phyloP scores from a whole-genome alignment of 1,139 yeast species.

The Tardiomyces depauwii region DNA sequence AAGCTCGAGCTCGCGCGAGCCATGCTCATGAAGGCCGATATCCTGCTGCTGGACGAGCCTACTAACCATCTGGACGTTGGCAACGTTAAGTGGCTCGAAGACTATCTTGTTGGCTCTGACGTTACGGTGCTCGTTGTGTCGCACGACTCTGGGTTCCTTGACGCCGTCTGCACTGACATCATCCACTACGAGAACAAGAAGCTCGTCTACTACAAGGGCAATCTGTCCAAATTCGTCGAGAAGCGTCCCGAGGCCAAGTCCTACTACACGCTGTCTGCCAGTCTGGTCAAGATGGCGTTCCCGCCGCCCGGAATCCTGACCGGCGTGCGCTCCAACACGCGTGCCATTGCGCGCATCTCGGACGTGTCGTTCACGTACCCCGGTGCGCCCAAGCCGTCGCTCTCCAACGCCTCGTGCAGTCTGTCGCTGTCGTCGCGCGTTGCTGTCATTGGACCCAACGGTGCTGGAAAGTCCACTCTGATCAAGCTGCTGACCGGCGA shows the following conservation, averaged over 20 bases:
- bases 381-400: conserved; percentile 76
- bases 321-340: conserved; percentile 89
- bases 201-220: conserved; percentile 92
- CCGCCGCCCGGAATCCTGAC: conserved; percentile 96
- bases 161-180: conserved; percentile 90
- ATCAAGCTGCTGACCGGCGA: conserved; percentile 91
- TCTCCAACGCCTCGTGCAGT: conserved; percentile 71
- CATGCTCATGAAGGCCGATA: conserved; percentile 95
- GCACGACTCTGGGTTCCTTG: conserved; percentile 95
- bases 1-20: conserved; percentile 96
- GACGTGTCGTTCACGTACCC: conserved; percentile 86
- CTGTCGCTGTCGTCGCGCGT: conserved; percentile 89
- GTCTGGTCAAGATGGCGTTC: conserved; percentile 93
- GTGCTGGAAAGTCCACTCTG: conserved; percentile 97
- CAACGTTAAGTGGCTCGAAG: conserved; percentile 89
- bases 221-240: conserved; percentile 72
- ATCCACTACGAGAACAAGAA: conserved; percentile 95
- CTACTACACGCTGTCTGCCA: conserved; percentile 89
- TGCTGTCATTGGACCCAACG: conserved; percentile 94
- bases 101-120: conserved; percentile 61
- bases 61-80: conserved; percentile 95
- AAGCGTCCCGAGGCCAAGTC: conserved; percentile 94
- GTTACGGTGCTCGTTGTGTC: conserved; percentile 94
- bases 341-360: conserved; percentile 88
- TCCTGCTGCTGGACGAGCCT: conserved; percentile 91